These are phyloP conservation scores for Penicillium nordicum DNA, from an alignment of 2,329 filamentous ascomycete species.

Conservation along the genomic window DNA sequence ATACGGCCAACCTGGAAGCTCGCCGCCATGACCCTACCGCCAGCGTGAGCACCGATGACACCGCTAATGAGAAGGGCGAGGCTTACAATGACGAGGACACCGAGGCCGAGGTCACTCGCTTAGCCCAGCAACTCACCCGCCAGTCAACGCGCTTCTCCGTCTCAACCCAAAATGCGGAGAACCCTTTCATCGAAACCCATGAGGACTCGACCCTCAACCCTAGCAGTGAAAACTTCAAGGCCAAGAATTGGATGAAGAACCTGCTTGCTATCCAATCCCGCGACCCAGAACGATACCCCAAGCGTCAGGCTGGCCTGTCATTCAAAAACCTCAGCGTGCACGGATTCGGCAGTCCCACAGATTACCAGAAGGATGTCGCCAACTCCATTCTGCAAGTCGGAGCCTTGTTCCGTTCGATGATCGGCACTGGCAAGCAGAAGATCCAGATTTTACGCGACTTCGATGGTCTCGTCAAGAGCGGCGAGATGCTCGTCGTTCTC, in stretches of 20 bases:
- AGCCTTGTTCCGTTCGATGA: conserved; percentile 31
- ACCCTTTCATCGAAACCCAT: conserved; percentile 34
- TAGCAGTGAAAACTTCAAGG: conserved; percentile 42
- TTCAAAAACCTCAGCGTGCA: conserved; percentile 67
- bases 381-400: conserved; percentile 38
- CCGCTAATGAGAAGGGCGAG: conserved; percentile 25
- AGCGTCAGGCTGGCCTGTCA: conserved; percentile 59
- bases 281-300: conserved; percentile 52
- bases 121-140: conserved; percentile 36
- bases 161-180: conserved; percentile 25
- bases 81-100: conserved; percentile 24
- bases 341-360: conserved; percentile 64
- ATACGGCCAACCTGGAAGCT: conserved; percentile 7
- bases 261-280: conserved; percentile 46
- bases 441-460: conserved; percentile 64
- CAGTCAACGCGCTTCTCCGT: conserved; percentile 33
- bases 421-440: conserved; percentile 40
- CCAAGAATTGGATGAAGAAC: conserved; percentile 48
- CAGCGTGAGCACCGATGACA: conserved; percentile 28
- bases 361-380: conserved; percentile 57
- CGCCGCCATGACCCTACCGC: conserved; percentile 19
- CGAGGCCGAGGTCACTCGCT: conserved; percentile 32
- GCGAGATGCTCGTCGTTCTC: conserved; percentile 58
- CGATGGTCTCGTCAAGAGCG: conserved; percentile 58
- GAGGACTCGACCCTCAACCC: conserved; percentile 46